Conservation (phyloP, 805 yeast genomes). For the Zygotorulaspora florentina region DNA sequence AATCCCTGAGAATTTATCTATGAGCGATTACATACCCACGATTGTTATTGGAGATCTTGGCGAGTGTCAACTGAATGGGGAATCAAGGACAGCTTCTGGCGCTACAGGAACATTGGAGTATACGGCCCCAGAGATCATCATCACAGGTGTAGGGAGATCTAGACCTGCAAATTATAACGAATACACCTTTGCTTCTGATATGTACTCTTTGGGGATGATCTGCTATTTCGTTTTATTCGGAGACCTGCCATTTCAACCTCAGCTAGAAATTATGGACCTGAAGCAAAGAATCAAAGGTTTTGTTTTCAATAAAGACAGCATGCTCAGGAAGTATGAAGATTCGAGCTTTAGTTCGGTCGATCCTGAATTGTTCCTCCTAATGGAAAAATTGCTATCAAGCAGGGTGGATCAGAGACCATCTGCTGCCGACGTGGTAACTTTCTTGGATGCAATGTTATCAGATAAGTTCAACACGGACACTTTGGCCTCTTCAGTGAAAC, state of each 20-base stretch:
- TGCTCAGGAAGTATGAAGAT: conserved; percentile 18
- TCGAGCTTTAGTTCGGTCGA: conserved; percentile 23
- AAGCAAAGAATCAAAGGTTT: conserved; percentile 36
- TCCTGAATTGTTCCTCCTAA: conserved; percentile 35
- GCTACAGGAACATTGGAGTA: conserved; percentile 85
- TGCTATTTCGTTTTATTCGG: conserved; percentile 71
- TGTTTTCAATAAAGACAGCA: conserved; percentile 20
- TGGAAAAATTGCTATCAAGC: conserved; percentile 38
- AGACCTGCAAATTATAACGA: conserved; percentile 42
- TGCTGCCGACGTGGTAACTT: conserved; percentile 38
- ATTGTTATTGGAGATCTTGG: conserved; percentile 86
- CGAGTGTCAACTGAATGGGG: conserved; percentile 75
- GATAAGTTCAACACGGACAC: neutral
- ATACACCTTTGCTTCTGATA: conserved; percentile 69
- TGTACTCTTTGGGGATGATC: conserved; percentile 83
- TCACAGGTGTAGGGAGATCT: conserved; percentile 21
- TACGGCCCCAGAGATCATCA: conserved; percentile 78
- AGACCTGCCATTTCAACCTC: conserved; percentile 52
- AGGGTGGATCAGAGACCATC: conserved; percentile 41
- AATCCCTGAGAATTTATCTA: conserved; percentile 8
- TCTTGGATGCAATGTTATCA: conserved; percentile 22
- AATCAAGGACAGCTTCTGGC: conserved; percentile 63
- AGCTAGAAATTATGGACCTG: conserved; percentile 28
- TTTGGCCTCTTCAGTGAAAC: neutral
- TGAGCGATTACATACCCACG: conserved; percentile 46